Conservation (phyloP, 2,329 filamentous ascomycete genomes). For the Aspergillus ibericus region DNA sequence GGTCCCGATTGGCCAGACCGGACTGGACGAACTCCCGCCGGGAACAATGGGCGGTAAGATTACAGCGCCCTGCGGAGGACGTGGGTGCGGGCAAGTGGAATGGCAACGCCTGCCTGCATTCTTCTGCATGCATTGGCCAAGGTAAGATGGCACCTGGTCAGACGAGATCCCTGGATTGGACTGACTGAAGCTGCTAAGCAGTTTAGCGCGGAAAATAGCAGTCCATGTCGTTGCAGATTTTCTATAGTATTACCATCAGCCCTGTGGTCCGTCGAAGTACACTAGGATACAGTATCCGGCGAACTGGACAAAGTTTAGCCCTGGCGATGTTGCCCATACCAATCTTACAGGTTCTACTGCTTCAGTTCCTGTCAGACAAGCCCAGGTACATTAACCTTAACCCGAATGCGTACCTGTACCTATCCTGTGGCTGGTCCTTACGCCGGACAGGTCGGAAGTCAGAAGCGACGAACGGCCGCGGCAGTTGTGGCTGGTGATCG, state of each 20-base stretch:
- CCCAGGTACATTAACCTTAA: background rate
- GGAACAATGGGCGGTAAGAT: background rate
- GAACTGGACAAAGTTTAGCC: background rate
- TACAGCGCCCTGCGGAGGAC: background rate
- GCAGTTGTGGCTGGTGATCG: slow-evolving; percentile 3
- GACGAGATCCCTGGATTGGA: background rate
- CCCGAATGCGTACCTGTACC: background rate
- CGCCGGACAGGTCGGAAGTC: background rate
- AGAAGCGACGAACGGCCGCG: background rate
- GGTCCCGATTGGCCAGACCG: background rate
- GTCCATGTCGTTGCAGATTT: background rate
- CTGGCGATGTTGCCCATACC: background rate
- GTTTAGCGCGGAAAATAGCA: background rate
- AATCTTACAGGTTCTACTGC: background rate
- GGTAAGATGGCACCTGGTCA: background rate
- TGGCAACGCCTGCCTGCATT: background rate
- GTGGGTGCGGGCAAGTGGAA: background rate
- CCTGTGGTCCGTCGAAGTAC: background rate
- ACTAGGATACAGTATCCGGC: background rate
- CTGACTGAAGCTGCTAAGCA: background rate
- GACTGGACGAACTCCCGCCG: background rate
- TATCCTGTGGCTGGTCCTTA: background rate
- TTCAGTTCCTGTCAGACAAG: background rate
- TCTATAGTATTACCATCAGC: background rate
- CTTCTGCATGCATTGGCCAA: background rate